A percentile compares a stretch with the other conserved stretches of the same genome.
These are phyloP conservation scores for Bipolaris zeicola DNA, from an alignment of 2,329 filamentous ascomycete species.

Conservation along the genomic window DNA sequence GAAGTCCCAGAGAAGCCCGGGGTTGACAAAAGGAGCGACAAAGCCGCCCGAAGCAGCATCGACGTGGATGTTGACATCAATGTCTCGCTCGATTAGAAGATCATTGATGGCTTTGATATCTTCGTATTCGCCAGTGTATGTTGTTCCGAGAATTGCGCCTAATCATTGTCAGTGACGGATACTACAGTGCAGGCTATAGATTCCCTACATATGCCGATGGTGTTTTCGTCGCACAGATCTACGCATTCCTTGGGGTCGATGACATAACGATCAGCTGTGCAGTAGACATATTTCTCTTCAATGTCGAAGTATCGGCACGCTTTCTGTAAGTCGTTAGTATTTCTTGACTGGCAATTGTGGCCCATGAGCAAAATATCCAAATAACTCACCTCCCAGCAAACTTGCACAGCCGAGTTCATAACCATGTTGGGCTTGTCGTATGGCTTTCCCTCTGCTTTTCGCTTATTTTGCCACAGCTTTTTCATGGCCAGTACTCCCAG, in stretches of 20 bases:
- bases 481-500: constrained; percentile 89
- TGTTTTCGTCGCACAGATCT: constrained; percentile 69
- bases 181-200: background rate
- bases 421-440: constrained; percentile 83
- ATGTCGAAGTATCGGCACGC: constrained; percentile 81
- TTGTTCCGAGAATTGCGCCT: constrained; percentile 80
- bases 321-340: constrained; percentile 57
- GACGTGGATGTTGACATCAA: constrained; percentile 89
- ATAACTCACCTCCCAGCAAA: constrained; percentile 76
- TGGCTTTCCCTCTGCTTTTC: constrained; percentile 81
- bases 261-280: constrained; percentile 65
- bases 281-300: constrained; percentile 80
- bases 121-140: constrained; percentile 92
- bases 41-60: constrained; percentile 93
- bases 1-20: constrained; percentile 89
- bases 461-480: constrained; percentile 87
- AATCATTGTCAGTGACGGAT: background rate
- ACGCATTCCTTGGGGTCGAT: constrained; percentile 68
- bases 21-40: constrained; percentile 87
- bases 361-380: too few species aligned
- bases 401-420: constrained; percentile 95
- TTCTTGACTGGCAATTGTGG: too few species aligned
- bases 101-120: constrained; percentile 93
- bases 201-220: constrained; percentile 78
- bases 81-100: constrained; percentile 72